phyloP scores from a whole-genome alignment of 768 basidiomycete genomes.

The Symmetrospora coprosmae region DNA sequence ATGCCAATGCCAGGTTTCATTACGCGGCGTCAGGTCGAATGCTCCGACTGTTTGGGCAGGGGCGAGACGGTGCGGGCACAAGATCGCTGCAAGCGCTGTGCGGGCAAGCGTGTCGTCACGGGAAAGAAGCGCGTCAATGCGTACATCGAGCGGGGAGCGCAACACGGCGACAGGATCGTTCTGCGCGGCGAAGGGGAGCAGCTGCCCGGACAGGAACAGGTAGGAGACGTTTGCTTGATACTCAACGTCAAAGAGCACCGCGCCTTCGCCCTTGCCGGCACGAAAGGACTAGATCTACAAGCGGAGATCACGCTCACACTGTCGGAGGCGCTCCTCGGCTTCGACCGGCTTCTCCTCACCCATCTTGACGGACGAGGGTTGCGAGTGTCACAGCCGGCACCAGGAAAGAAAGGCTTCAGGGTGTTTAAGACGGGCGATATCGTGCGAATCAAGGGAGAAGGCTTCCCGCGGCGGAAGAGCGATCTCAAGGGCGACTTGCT shows the following conservation, averaged over 20 bases:
- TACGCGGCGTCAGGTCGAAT: not conserved
- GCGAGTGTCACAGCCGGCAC: conserved; percentile 52
- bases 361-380: conserved; percentile 92
- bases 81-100: conserved; percentile 7
- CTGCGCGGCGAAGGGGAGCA: conserved; percentile 18
- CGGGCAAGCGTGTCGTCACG: not conserved
- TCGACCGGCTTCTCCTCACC: conserved; percentile 73
- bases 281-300: conserved; percentile 49
- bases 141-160: not conserved
- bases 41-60: not conserved
- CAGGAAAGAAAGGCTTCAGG: conserved; percentile 45
- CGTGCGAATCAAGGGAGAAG: not conserved
- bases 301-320: conserved; percentile 71
- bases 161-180: conserved; percentile 8
- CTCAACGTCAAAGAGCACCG: conserved; percentile 55
- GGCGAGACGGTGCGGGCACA: not conserved
- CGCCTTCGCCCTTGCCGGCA: conserved; percentile 61
- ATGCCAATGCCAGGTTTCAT: not conserved
- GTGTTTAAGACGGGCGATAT: conserved; percentile 37
- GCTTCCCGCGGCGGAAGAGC: not conserved
- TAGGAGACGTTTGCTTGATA: conserved; percentile 79
- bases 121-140: not conserved
- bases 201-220: conserved; percentile 37
- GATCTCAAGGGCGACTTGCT: not conserved
- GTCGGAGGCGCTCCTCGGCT: conserved; percentile 88